Evolutionary conservation across 805 yeast genomes (phyloP).

Genomic region (Wickerhamomyces alni): DNA sequence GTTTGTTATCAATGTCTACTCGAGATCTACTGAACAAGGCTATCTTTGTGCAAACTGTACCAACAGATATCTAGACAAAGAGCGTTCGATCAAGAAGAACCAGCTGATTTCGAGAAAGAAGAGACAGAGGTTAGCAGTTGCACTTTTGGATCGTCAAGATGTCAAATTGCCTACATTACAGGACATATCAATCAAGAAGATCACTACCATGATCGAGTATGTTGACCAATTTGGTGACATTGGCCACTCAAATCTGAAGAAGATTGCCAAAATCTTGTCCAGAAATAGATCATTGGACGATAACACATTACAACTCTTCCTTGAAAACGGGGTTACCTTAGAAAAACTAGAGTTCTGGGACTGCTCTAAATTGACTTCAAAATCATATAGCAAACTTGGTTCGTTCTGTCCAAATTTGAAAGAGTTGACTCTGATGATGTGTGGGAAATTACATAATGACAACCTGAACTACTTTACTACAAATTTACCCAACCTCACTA

Average conservation of each 20-base stretch:
- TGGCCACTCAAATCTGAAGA: conserved; percentile 64
- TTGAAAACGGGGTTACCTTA: conserved; percentile 45
- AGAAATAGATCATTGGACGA: conserved; percentile 77
- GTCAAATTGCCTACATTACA: conserved; percentile 66
- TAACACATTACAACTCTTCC: conserved; percentile 65
- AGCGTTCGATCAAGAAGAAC: conserved; percentile 38
- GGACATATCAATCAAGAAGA: conserved; percentile 68
- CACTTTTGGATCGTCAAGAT: conserved; percentile 67
- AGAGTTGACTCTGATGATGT: conserved; percentile 71
- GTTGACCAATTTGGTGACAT: conserved; percentile 86
- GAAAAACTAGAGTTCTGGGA: conserved; percentile 77
- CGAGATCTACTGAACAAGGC: conserved; percentile 48
- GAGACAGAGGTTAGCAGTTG: conserved; percentile 77
- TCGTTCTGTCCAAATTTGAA: conserved; percentile 73
- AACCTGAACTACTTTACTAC: conserved; percentile 57
- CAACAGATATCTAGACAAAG: conserved; percentile 34
- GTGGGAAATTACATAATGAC: conserved; percentile 85
- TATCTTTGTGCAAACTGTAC: conserved; percentile 64
- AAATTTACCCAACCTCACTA: conserved; percentile 48
- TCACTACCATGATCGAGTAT: conserved; percentile 61
- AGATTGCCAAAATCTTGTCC: conserved; percentile 70
- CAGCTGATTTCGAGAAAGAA: conserved; percentile 64
- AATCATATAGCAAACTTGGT: conserved; percentile 63
- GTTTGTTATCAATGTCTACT: conserved; percentile 62
- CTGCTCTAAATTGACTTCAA: conserved; percentile 72